Base-by-base conservation (phyloP, 805 yeast genomes). In the Myxozyma kluyveri region DNA sequence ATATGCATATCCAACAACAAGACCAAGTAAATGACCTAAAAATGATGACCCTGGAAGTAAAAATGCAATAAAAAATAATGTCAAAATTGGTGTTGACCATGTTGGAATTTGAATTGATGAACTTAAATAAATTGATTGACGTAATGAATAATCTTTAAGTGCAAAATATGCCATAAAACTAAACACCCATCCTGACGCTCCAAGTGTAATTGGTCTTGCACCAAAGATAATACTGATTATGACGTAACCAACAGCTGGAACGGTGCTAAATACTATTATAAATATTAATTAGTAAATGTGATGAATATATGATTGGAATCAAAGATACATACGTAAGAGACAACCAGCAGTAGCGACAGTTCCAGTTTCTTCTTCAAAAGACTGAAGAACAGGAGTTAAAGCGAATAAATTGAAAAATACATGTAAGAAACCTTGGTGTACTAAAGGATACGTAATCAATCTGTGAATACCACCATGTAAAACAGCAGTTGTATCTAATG, bases 341-440 rank as follows among this genome's bases (percentile, higher is more conserved):
- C 45, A 33, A n/a, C 58, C 57, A 17, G 55, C 57, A 18, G 61
- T 57, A n/a, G 50, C 57, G 19, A 58, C 23, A 3, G 61, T 56
- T 19, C 61, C 61, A 12, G 51, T 52, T 38, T 57, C 54, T 45
- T 53, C 55, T 38, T 58, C 61, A 41, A 58, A 58, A 39, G 52
- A 36, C 10, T 60, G 48, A 49, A 58, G 36, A 2, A 58, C 57
- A 6, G 61, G 57, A 14, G 50, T 36, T 18, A 58, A 35, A 17
- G 61, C 58, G 7, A 49, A 36, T n/a, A 57, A 38, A 31, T 57
- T 57, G 41, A 58, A 57, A 23, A 56, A 40, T 18, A 57, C 18
- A 38, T 57, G 57, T 18, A 50, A 18, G 17, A 58, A 33, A 29
- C 49, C 47, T 49, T 44, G 48, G 46, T 58, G 61, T 10, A 48